Conservation (phyloP, 306 rosid species). For the Pyrus bretschneideri region DNA sequence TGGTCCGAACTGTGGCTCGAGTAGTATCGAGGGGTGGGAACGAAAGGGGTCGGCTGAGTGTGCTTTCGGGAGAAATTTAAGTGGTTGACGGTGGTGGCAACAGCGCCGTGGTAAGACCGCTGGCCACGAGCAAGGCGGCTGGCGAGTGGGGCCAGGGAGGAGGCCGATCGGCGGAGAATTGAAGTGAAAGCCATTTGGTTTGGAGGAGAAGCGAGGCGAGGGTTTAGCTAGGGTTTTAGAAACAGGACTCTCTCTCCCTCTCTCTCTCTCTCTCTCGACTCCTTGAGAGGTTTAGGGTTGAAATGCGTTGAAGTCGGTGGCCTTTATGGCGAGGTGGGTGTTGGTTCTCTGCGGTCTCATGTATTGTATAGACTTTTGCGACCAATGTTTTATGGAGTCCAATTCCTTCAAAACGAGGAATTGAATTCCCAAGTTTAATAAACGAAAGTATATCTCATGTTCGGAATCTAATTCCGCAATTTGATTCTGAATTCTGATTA, state of each 20-base stretch:
- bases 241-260: background rate
- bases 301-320: background rate
- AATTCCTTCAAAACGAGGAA: too few species aligned
- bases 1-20: conserved; percentile 51
- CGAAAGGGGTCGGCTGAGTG: background rate
- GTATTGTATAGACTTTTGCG: too few species aligned
- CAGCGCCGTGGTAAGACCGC: conserved; percentile 22
- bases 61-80: background rate
- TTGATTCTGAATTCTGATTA: too few species aligned
- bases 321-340: background rate
- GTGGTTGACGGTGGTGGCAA: conserved; percentile 33
- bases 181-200: conserved; percentile 57
- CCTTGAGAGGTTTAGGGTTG: background rate
- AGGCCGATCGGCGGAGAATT: conserved; percentile 57
- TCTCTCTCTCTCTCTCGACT: background rate
- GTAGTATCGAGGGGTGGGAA: conserved; percentile 38
- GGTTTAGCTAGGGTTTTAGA: conserved; percentile 34
- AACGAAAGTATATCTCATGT: too few species aligned
- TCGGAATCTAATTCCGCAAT: too few species aligned
- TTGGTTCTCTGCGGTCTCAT: background rate
- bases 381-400: too few species aligned
- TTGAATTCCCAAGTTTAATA: too few species aligned
- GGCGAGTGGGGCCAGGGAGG: conserved; percentile 42
- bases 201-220: background rate
- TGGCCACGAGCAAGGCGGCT: conserved; percentile 31